phyloP scores from a whole-genome alignment of 345 rosid genomes.

The Citrus maxima region DNA sequence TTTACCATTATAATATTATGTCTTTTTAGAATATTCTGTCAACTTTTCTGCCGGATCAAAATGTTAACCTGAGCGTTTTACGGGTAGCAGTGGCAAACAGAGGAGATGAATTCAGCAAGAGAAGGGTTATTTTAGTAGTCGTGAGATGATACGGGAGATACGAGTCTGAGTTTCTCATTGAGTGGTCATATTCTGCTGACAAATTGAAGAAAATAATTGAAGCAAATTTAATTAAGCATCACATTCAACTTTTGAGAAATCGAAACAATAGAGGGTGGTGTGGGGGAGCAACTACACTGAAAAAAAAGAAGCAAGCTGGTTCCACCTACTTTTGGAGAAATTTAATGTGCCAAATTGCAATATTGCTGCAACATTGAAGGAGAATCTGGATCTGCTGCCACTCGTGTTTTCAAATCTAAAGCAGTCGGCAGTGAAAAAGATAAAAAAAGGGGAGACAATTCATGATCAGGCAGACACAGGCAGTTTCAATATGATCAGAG shows the following conservation, averaged over 20 bases:
- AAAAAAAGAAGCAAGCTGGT: not conserved
- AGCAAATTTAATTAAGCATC: not conserved
- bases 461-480: not conserved
- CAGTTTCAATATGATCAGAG: no score
- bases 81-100: no score
- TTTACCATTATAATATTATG: no score
- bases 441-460: not conserved
- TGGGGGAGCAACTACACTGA: not conserved
- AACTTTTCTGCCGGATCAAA: no score
- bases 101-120: no score
- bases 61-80: no score
- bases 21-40: no score
- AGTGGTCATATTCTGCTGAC: not conserved
- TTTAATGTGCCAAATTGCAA: not conserved
- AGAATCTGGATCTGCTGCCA: slow-evolving; percentile 1
- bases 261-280: not conserved
- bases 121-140: no score
- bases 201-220: not conserved
- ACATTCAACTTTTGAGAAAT: not conserved
- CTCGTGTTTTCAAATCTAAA: not conserved
- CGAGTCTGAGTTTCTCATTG: no score
- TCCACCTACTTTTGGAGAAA: not conserved
- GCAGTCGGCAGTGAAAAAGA: not conserved
- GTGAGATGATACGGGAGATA: no score
- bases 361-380: not conserved